Base-by-base conservation (phyloP, 2,329 filamentous ascomycete genomes). In the Trichoderma harzianum region DNA sequence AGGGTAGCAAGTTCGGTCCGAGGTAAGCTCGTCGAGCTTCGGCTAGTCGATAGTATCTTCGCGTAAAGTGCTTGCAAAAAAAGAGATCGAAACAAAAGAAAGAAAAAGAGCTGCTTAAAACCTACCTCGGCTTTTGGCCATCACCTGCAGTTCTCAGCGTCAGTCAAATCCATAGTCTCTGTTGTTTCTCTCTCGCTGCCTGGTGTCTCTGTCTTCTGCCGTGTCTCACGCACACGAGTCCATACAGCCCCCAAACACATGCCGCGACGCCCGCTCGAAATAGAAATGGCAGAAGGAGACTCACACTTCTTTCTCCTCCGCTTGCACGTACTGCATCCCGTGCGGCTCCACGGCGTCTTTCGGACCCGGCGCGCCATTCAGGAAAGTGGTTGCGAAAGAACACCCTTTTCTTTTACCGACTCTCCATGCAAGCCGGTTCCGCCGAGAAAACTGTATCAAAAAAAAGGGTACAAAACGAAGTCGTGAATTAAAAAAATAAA, bases 311-410 rank as follows among this genome's bases (percentile, higher is more conserved):
- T 70, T 63, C 68, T 63, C 32, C 68, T 28, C 24, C 68, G 60
- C 51, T 70, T 70, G 68, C 68, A 70, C 18, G 68, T 70, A 57
- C 58, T 63, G 47, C 68, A 70, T 30, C 68, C 68, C 32, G 68
- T 70, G 60, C 68, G 68, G 60, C 68, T 70, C 68, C 68, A 70
- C 47, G 68, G 68, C 60, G 68, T 70, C 68, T 70, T 70, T 18
- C 68, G 62, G 8, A 70, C 60, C n/a, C 68, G 60, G 60, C 68
- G 68, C 26, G 58, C 60, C 68, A 70, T 70, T 32, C 43, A 34
- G 58, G 43, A 62, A 24, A 53, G 26, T n/a, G 43, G 26, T n/a
- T n/a, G n/a, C n/a, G 53, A 39, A 12, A 24, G 7, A 39, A 26
- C 11, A 8, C 36, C 55, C 30, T 12, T 21, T 47, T 69, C n/a